Conservation (phyloP, 305 asterid species). For the Rubia tinctorum region DNA sequence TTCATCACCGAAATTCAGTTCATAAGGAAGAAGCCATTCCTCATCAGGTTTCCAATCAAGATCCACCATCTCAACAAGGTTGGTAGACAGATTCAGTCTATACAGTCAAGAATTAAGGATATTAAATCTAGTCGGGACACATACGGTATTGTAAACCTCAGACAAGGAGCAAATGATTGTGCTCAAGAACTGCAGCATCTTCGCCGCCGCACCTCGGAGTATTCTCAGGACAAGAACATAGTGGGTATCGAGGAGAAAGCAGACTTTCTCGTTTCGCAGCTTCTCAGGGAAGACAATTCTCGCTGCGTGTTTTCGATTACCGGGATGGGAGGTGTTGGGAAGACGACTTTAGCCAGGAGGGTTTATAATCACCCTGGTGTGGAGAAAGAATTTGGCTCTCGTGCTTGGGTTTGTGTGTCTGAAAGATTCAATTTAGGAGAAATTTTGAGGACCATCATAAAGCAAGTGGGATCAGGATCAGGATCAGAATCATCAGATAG, state of each 20-base stretch:
- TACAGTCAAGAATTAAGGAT: constrained; percentile 3
- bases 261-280: too few relatives aligned
- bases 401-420: constrained; percentile 31
- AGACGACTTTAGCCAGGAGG: constrained; percentile 30
- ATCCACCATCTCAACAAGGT: background rate
- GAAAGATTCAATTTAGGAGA: constrained; percentile 2
- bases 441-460: background rate
- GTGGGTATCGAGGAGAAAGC: constrained; percentile 6
- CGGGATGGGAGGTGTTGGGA: constrained; percentile 39
- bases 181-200: constrained; percentile 1
- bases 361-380: constrained; percentile 24
- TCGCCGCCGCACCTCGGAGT: too few relatives aligned
- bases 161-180: constrained; percentile 17
- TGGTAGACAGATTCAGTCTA: constrained; percentile 10
- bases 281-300: too few relatives aligned
- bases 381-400: constrained; percentile 10
- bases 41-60: too few relatives aligned
- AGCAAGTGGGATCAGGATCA: background rate
- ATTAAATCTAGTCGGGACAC: constrained; percentile 6
- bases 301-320: too few relatives aligned
- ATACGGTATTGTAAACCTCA: constrained; percentile 16
- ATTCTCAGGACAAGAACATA: constrained; percentile 5
- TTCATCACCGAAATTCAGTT: constrained; percentile 14
- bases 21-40: too few relatives aligned
- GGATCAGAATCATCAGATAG: too few relatives aligned